Evolutionary conservation across 371 early-diverging fungal genomes (phyloP), one percentile per base, ranked within the genome.

Genomic region (Circinella umbellata): DNA sequence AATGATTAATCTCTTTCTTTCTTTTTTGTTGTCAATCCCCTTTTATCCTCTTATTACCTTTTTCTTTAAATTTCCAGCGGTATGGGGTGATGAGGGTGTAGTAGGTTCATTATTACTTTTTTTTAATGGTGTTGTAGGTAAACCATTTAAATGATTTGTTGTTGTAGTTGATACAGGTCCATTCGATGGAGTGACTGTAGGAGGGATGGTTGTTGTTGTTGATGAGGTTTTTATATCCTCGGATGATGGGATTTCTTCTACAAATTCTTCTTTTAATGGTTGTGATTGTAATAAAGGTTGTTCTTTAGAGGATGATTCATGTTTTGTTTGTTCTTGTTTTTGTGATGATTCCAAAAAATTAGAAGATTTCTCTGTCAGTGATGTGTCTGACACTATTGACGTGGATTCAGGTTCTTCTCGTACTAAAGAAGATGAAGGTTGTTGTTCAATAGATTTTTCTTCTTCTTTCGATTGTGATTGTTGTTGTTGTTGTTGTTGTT

Each of bases 21-120:
- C 27, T 27, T 27, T 27, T 27, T 27, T 27, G 27, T 27, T 9
- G 3, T 42, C 42, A 1, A 42, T 9, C 42, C 42, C 6, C 1
- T 42, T 11, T 11, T 42, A 1, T 9, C 42, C 42, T 10, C 39
- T 42, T 11, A 1, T n/a, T 66, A 66, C 67, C 67, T 66, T 59
- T 34, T 66, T 66, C 11, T 57, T 66, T 54, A 69, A 37, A 35
- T 69, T 63, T 9, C 27, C 27, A 27, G 63, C 11, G 4, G 54
- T 69, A 18, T 55, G 63, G 14, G 64, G 57, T 27, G 69, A 63
- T n/a, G 69, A 46, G n/a, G 69, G 69, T 4, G 69, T 63, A 8
- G 57, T 51, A 14, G 69, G 63, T 63, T 69, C 69, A 35, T 63
- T 51, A 36, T 61, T 46, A 38, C 18, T 65, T 17, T 63, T 60